These are phyloP conservation scores for Globisporangium takayamanum DNA, from an alignment of 352 stramenopile genomes.

Conservation along the genomic window DNA sequence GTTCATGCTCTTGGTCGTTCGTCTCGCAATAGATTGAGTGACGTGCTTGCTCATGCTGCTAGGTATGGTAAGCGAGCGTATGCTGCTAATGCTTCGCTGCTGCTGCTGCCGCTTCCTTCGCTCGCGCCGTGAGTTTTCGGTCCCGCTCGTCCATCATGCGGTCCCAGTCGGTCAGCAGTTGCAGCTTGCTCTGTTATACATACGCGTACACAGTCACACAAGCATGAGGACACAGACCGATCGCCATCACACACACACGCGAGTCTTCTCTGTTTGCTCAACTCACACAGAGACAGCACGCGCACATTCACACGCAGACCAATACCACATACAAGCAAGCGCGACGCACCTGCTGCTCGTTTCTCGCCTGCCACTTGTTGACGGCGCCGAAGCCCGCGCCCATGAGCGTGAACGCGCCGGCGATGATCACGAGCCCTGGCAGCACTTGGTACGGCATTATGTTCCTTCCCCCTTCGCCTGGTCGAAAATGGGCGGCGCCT, in stretches of 20 bases:
- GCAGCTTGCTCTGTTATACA: constrained; percentile 53
- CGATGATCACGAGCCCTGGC: constrained; percentile 72
- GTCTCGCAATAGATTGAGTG: too few relatives aligned
- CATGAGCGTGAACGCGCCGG: constrained; percentile 71
- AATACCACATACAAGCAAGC: neutral
- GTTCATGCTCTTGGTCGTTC: neutral
- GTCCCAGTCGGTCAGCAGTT: constrained; percentile 76
- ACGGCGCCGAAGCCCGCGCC: constrained; percentile 60
- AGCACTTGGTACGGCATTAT: constrained; percentile 86
- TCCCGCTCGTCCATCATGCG: constrained; percentile 78
- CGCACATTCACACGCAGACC: neutral
- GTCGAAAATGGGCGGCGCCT: constrained; percentile 7
- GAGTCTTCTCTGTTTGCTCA: neutral
- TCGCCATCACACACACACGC: neutral
- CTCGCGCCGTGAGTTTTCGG: constrained; percentile 49
- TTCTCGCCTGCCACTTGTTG: constrained; percentile 68
- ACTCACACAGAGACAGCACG: neutral
- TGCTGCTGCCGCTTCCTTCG: constrained; percentile 14
- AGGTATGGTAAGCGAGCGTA: too few relatives aligned
- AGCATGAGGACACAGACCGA: neutral
- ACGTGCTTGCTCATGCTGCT: too few relatives aligned
- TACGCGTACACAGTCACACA: neutral
- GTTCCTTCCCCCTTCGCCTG: neutral
- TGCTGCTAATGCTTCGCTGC: constrained; percentile 5
- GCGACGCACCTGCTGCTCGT: constrained; percentile 58